Evolutionary conservation across 768 basidiomycete genomes (phyloP), one percentile per base, ranked within the genome.

Genomic region (Boletus reticuloceps): DNA sequence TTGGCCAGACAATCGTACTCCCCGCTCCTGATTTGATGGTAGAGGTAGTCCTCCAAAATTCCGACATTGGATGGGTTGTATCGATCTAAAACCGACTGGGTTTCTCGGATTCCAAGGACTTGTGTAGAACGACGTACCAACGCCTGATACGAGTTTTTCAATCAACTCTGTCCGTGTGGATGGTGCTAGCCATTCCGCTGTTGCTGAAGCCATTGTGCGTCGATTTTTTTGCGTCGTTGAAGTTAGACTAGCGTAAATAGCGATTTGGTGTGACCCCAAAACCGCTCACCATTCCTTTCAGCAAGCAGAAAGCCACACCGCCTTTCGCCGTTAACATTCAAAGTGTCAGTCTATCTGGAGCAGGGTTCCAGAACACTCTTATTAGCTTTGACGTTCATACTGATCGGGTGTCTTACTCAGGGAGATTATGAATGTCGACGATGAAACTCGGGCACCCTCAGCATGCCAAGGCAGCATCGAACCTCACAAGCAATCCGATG

Each of bases 1-100:
- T 98, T 98, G 31, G 96, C 93, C 40, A 98, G 82, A 64, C 91
- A 88, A 72, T 99, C 96, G 64, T 98, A 98, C 69, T 93, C 89
- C 62, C 89, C 86, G 64, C 84, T 88, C 62, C 89, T 82, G 59
- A 94, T 92, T 74, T 99, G 96, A 70, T 92, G 88, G 72, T 91
- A 92, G 56, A 98, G 85, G 75, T 98, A 98, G 69, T 98, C 96
- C 74, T 98, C 96, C 55, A 98, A 85, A 61, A 94, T 90, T 37
- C 84, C 79, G 55, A 96, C 85, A 71, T 98, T 98, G 50, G 88
- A 86, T 41, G 96, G 96, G 75, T 98, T 98, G 74, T 98, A 98
- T 55, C 96, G 88, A 78, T 98, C 96, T 97, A 54, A 47, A 54
- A 29, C 49, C 38, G 51, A 47, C 39, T 11, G 13, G n/a, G 29